A percentile compares a stretch with the other conserved stretches of the same genome.
phyloP scores from a whole-genome alignment of 2,329 filamentous ascomycete genomes.

The Bipolaris sorokiniana region DNA sequence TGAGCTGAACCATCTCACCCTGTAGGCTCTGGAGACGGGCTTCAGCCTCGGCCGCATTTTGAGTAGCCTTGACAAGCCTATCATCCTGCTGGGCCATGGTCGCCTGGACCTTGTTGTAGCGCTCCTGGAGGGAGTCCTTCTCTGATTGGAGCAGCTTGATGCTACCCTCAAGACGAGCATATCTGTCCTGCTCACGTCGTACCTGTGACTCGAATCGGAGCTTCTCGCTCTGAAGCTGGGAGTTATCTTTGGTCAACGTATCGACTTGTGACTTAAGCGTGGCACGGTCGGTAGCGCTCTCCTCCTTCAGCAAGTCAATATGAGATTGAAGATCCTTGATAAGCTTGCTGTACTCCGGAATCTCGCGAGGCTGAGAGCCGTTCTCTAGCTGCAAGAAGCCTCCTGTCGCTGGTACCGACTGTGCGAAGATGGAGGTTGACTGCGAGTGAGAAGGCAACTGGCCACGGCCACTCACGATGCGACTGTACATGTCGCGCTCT shows the following conservation, averaged over 20 bases:
- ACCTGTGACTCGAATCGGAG: slow-evolving; percentile 81
- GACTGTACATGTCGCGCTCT: slow-evolving; percentile 96
- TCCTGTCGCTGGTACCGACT: slow-evolving; percentile 25
- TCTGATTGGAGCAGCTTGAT: slow-evolving; percentile 83
- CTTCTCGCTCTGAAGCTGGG: slow-evolving; percentile 79
- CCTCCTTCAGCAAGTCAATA: slow-evolving; percentile 87
- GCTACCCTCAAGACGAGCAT: slow-evolving; percentile 88
- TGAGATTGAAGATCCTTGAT: slow-evolving; percentile 87
- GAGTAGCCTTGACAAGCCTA: slow-evolving; percentile 86
- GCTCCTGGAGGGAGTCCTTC: slow-evolving; percentile 84
- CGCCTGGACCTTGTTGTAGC: slow-evolving; percentile 77
- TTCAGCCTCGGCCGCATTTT: slow-evolving; percentile 87
- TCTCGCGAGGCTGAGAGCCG: slow-evolving; percentile 60
- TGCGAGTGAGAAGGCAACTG: slow-evolving; percentile 57
- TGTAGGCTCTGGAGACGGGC: slow-evolving; percentile 84
- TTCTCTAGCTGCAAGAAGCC: slow-evolving; percentile 31
- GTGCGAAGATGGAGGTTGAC: slow-evolving; percentile 25
- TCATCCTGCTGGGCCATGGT: slow-evolving; percentile 88
- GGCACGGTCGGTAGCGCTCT: slow-evolving; percentile 79
- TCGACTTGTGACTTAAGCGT: slow-evolving; percentile 86
- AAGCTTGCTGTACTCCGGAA: slow-evolving; percentile 76
- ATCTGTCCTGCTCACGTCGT: slow-evolving; percentile 79
- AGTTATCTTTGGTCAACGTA: slow-evolving; percentile 80
- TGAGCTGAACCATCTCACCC: slow-evolving; percentile 89
- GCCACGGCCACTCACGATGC: slow-evolving; percentile 81